phyloP scores from a whole-genome alignment of 768 basidiomycete species.

The Mycena galericulata region DNA sequence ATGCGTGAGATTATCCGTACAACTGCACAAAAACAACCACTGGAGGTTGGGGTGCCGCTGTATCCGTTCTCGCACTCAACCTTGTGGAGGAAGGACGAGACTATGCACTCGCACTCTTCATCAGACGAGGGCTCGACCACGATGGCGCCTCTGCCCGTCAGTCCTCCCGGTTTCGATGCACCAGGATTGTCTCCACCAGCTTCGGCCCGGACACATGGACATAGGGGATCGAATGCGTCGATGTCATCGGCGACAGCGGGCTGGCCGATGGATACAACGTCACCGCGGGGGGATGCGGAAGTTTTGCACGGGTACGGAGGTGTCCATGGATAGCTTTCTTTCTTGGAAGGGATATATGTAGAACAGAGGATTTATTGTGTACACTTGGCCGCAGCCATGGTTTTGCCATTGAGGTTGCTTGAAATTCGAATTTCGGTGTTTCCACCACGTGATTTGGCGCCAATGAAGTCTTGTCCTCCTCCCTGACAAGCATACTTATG shows the following conservation, averaged over 20 bases:
- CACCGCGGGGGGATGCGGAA: conserved; percentile 14
- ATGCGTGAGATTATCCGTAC: conserved; percentile 89
- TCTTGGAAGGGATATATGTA: not conserved
- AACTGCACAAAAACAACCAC: conserved; percentile 83
- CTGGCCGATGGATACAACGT: conserved; percentile 31
- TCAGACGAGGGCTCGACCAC: conserved; percentile 28
- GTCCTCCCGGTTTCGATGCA: conserved; percentile 24
- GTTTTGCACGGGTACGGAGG: conserved; percentile 9
- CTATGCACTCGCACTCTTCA: conserved; percentile 47
- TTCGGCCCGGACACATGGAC: not conserved
- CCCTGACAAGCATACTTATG: not conserved
- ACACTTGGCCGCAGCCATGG: no score
- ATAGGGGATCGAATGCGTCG: conserved; percentile 24
- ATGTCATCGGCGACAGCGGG: conserved; percentile 19
- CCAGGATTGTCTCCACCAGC: conserved; percentile 25
- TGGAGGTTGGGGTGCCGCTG: conserved; percentile 83
- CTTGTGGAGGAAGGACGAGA: conserved; percentile 66
- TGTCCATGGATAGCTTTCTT: not conserved
- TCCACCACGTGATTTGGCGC: no score
- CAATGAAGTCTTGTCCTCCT: not conserved
- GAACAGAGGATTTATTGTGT: no score
- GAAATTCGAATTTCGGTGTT: no score
- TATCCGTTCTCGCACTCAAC: conserved; percentile 84
- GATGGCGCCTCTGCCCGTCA: conserved; percentile 30
- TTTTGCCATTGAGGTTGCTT: no score